These are phyloP conservation scores for Wickerhamomyces bovis DNA, from an alignment of 805 yeast genomes.

Conservation along the genomic window DNA sequence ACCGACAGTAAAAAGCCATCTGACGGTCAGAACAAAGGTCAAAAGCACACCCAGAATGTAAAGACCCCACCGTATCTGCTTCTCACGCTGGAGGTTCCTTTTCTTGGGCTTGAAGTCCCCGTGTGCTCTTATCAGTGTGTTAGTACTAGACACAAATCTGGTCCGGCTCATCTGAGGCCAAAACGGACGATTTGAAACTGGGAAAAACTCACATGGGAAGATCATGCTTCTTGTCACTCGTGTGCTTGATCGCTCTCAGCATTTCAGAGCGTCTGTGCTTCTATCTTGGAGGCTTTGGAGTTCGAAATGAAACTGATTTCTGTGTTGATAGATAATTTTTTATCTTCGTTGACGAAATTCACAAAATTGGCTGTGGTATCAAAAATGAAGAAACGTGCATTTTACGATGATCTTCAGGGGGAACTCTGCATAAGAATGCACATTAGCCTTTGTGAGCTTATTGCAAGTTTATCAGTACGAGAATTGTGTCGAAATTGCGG, in stretches of 20 bases:
- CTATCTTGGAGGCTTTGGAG: neutral
- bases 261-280: neutral
- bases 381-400: no score
- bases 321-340: no score
- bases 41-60: neutral
- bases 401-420: no score
- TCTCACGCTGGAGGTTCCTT: neutral
- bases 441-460: no score
- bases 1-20: neutral
- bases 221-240: conserved; percentile 38
- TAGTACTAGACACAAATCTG: conserved; percentile 1
- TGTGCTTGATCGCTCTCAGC: conserved; percentile 20
- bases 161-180: neutral
- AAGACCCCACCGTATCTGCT: neutral
- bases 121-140: conserved; percentile 22
- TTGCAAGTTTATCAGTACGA: no score
- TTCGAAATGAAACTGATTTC: neutral
- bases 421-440: no score
- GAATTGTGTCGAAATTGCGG: no score
- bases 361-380: neutral
- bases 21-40: neutral
- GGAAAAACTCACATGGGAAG: conserved; percentile 37
- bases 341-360: neutral
- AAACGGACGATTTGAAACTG: neutral
- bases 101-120: conserved; percentile 23